These are phyloP conservation scores for Schrenkiella parvula DNA, from an alignment of 345 rosid genomes.

Conservation along the genomic window DNA sequence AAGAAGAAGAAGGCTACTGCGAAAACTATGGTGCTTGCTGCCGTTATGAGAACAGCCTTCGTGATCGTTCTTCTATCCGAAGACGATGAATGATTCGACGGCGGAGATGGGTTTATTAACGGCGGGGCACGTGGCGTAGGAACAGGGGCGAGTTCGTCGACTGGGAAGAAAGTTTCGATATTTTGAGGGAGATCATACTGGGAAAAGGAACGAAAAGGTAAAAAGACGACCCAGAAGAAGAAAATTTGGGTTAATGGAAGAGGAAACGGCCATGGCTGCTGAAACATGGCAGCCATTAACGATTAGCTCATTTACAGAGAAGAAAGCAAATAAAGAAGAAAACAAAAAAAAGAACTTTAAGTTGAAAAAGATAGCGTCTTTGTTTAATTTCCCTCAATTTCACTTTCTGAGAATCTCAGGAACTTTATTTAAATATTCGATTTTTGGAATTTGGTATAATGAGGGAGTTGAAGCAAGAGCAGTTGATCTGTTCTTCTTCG, in stretches of 20 bases:
- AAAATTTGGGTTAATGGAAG: background rate
- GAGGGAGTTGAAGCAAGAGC: conserved; percentile 21
- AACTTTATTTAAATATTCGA: background rate
- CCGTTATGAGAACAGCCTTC: conserved; percentile 62
- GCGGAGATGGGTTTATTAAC: conserved; percentile 21
- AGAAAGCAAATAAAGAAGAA: too few species aligned
- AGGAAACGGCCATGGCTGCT: conserved; percentile 35
- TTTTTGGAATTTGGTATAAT: conserved; percentile 5
- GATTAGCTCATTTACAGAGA: conserved; percentile 23
- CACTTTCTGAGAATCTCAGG: background rate
- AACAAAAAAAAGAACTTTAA: background rate
- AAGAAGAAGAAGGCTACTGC: conserved; percentile 52
- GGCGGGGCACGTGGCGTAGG: conserved; percentile 14
- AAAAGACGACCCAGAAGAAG: conserved; percentile 5
- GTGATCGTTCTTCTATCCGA: conserved; percentile 30
- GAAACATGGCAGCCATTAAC: conserved; percentile 39
- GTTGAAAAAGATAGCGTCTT: background rate
- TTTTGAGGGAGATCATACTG: conserved; percentile 51
- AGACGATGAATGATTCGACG: conserved; percentile 6
- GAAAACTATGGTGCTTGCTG: conserved; percentile 49
- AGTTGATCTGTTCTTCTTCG: conserved; percentile 35
- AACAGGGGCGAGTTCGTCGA: conserved; percentile 15
- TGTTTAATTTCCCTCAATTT: background rate
- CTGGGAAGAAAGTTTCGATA: conserved; percentile 58
- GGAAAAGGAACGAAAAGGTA: conserved; percentile 33